A percentile compares a stretch with the other conserved stretches of the same genome.
Evolutionary conservation across 441 rosid species (phyloP).

Genomic region (Hura crepitans): DNA sequence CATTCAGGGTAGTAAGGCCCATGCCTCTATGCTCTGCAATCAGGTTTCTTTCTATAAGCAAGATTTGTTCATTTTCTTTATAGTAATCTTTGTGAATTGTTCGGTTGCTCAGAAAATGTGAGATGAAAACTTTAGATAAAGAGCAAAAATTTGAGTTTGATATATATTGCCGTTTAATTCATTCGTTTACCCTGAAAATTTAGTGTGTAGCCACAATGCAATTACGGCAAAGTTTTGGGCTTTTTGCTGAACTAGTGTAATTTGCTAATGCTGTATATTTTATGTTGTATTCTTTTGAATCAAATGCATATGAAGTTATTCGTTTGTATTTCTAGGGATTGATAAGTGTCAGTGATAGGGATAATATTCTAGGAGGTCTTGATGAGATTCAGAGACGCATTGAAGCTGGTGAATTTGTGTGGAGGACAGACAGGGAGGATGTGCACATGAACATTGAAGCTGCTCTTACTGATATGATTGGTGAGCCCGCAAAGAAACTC

Average conservation of each 20-base stretch:
- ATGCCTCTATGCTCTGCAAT: constrained; percentile 87
- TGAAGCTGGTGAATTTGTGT: constrained; percentile 57
- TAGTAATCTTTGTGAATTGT: background rate
- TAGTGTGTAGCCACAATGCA: background rate
- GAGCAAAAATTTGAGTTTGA: background rate
- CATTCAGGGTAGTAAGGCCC: constrained; percentile 89
- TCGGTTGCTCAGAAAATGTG: constrained; percentile 16
- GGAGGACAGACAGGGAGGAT: constrained; percentile 95
- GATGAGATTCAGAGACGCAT: constrained; percentile 63
- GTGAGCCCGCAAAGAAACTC: constrained; percentile 93
- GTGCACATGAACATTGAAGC: constrained; percentile 99
- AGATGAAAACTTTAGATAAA: background rate
- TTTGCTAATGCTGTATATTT: background rate
- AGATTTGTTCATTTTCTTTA: too few species aligned
- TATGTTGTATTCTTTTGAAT: background rate
- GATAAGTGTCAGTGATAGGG: constrained; percentile 55
- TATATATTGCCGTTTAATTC: background rate
- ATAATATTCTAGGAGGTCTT: constrained; percentile 63
- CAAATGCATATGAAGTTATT: background rate
- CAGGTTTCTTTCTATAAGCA: constrained; percentile 46
- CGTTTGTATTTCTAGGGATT: constrained; percentile 45
- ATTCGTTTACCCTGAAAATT: background rate
- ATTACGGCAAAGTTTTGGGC: background rate
- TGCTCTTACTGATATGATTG: constrained; percentile 79
- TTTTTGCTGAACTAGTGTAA: background rate